Evolutionary conservation across 176 grass and related monocot species (phyloP), one percentile per base, ranked within the genome.

Genomic region (Puya raimondii): DNA sequence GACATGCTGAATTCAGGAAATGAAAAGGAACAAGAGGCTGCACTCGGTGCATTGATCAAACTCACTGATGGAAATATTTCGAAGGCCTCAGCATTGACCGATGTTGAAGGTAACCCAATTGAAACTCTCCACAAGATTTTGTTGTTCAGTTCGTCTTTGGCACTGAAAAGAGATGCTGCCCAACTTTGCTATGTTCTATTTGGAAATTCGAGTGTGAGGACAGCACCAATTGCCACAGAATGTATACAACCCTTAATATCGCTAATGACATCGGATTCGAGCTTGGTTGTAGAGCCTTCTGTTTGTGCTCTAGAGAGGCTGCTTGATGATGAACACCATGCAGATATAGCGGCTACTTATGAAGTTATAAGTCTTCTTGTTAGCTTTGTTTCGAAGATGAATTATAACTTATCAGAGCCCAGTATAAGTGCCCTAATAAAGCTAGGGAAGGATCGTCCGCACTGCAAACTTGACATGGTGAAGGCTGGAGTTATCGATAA

Each of bases 401-500:
- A 97, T 71, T 77, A 89, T 76, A 79, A 90, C 52, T 77, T 97
- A 61, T 79, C 84, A 70, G 89, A 92, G 69, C 84, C 80, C 0
- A 87, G 84, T 81, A 85, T 92, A 50, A 75, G 82, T 87, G 79
- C 93, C 68, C 86, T 97, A 53, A 92, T 97, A 76, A 97, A 97
- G 76, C 77, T 97, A 73, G 93, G 93, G 49, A 97, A 90, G 77
- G 93, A 97, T 33, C 83, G 93, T 49, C 93, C 88, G 73, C 85
- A 92, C 58, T 97, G 89, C 67, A 97, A 97, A 64, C 76, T 97
- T 69, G 89, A 97, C 69, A 97, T 97, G 93, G 85, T 97, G 66
- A 97, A 97, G 78, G 82, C 86, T 90, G 88, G 88, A 63, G 76
- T 97, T 70, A 90, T 97, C 72, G 93, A 90, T 67, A 91, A 88